Evolutionary conservation across 495 filamentous ascomycete genomes (phyloP).

Genomic region (Xeromyces bisporus): DNA sequence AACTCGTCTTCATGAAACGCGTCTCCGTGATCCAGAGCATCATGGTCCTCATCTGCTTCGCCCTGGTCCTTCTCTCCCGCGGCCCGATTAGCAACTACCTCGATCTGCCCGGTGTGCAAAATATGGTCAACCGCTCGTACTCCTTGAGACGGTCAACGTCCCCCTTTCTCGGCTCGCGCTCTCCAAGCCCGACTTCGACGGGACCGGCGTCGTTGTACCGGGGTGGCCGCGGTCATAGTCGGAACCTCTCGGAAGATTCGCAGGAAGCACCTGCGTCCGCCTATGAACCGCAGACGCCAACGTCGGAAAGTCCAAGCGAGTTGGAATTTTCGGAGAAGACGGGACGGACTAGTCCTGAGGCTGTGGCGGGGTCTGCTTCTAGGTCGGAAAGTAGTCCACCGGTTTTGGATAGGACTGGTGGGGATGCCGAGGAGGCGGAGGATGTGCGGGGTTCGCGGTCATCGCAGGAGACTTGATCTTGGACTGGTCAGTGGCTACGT

Average conservation of each 20-base stretch:
- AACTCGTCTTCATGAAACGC: constrained; percentile 88
- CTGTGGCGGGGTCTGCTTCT: constrained; percentile 10
- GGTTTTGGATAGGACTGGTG: constrained; percentile 10
- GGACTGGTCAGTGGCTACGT: too few species aligned
- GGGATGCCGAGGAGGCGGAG: constrained; percentile 4
- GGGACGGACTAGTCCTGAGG: constrained; percentile 6
- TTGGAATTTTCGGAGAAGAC: constrained; percentile 7
- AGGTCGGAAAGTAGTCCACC: constrained; percentile 27
- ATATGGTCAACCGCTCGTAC: constrained; percentile 36
- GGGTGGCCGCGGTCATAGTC: constrained; percentile 14
- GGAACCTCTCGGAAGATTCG: constrained; percentile 27
- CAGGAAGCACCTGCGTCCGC: constrained; percentile 25
- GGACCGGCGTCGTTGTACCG: constrained; percentile 25
- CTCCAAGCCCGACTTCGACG: constrained; percentile 28
- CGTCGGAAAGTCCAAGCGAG: constrained; percentile 14
- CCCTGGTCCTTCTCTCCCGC: constrained; percentile 64
- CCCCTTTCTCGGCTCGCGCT: constrained; percentile 25
- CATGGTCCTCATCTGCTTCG: constrained; percentile 73
- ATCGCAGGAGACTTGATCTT: constrained; percentile 3
- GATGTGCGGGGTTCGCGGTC: constrained; percentile 4
- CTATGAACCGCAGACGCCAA: constrained; percentile 33
- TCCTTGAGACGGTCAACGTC: constrained; percentile 25
- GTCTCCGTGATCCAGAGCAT: constrained; percentile 81
- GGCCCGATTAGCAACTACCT: constrained; percentile 29
- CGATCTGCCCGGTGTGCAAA: constrained; percentile 39